Evolutionary conservation across 208 protist species (phyloP).

Genomic region (Acanthamoeba sp.): DNA sequence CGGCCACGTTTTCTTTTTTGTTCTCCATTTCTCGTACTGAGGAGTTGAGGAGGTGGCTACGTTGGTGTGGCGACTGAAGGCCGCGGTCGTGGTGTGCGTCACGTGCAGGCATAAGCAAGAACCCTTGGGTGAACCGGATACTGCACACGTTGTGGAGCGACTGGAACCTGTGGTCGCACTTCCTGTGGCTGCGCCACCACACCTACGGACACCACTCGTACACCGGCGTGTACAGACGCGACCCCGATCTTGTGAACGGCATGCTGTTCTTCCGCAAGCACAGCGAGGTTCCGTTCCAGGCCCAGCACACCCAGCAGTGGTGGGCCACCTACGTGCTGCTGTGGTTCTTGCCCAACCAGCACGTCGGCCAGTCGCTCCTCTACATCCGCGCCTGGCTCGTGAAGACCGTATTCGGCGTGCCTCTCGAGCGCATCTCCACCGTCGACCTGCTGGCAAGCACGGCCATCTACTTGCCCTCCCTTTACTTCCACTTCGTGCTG

Average conservation of each 20-base stretch:
- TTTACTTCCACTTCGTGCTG: conserved; percentile 72
- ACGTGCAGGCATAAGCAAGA: not conserved
- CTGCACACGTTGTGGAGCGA: conserved; percentile 58
- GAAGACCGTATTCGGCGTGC: conserved; percentile 23
- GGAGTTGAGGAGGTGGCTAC: too few relatives aligned
- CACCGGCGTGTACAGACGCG: conserved; percentile 55
- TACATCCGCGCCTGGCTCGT: conserved; percentile 54
- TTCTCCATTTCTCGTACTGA: too few relatives aligned
- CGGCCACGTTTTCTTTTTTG: too few relatives aligned
- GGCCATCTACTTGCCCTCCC: conserved; percentile 52
- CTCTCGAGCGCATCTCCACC: not conserved
- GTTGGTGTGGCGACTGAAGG: too few relatives aligned
- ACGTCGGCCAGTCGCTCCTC: conserved; percentile 61
- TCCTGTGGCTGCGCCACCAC: conserved; percentile 70
- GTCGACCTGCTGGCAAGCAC: conserved; percentile 19
- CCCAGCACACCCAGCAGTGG: conserved; percentile 50
- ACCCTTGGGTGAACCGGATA: conserved; percentile 32
- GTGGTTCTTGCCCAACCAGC: conserved; percentile 45
- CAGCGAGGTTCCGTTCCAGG: not conserved
- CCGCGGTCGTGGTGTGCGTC: not conserved
- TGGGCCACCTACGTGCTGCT: conserved; percentile 41
- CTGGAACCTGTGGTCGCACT: conserved; percentile 72
- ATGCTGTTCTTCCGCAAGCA: conserved; percentile 60
- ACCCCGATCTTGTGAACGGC: conserved; percentile 66
- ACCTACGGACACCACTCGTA: conserved; percentile 71